Evolutionary conservation across 148 eudicot genomes (phyloP), one percentile per base, ranked within the genome.

Genomic region (Spergularia marina): DNA sequence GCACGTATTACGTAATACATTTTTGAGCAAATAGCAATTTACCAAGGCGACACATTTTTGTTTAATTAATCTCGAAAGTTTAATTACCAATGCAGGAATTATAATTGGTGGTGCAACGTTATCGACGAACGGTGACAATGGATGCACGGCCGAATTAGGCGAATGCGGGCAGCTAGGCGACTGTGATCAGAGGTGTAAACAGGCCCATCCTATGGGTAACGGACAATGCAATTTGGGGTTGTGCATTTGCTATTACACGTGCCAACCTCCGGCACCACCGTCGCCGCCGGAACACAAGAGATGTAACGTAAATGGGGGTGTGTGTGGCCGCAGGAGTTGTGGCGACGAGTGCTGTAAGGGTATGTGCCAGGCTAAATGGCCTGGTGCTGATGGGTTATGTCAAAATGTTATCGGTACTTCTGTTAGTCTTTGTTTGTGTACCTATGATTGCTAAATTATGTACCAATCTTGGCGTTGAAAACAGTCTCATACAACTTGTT

Each of bases 101-200:
- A 40, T 57, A 25, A 71, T 20, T 3, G 30, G 18, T 21, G 20
- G 0, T 17, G 74, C 20, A 21, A 36, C 49, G 7, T 44, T 44
- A 44, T 4, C 10, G 30, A 44, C 49, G 34, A 10, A n/a, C 11
- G 21, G 36, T 30, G 36, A 36, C 9, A 60, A 17, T 15, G 4
- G 44, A 10, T 74, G 77, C 53, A 6, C 2, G 4, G 10, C 10
- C 39, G 25, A 15, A 34, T 2, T 64, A 20, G 77, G 77, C 9
- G 18, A n/a, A 12, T 74, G 77, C 12, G 14, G 11, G 10, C 16
- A 15, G 18, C 20, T 3, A 57, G 14, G 18, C 17, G 71, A 74
- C 41, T 74, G 77, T 52, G 59, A 34, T 10, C 13, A 53, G 10
- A 53, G 58, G 70, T 74, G 77, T 64, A 30, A 53, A 7, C 10